Base-by-base conservation (phyloP, 805 yeast species). In the Monosporozyma yasuniensis region DNA sequence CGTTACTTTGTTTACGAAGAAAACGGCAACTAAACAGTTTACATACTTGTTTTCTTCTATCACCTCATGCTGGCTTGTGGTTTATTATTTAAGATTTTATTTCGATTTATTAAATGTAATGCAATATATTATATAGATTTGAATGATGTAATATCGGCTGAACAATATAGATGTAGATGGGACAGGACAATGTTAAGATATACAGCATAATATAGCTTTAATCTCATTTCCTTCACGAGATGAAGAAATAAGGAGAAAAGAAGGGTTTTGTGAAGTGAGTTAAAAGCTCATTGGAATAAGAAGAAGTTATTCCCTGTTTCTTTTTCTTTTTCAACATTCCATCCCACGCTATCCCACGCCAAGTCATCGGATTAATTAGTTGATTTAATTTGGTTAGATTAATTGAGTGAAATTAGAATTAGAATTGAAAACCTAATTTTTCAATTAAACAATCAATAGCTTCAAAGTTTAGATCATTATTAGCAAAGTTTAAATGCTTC, bases 401-500 rank as follows among this genome's bases (percentile, higher is more conserved):
- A 25, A 25, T 25, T 25, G 27, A 8, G 8, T 5, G 4, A 25
- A 25, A 25, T 8, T 25, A 12, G n/a, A 23, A 19, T 52, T 53
- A 61, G 45, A 61, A 61, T 50, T 61, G 64, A 30, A 61, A 61
- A 35, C 55, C 57, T 23, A 65, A 52, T 46, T 74, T 72, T 11
- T 68, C 71, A 46, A 90, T 84, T 56, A 90, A 72, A 4, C 74
- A 70, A 68, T 91, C 97, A 54, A 91, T 85, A 42, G 83, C 85
- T 45, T 68, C 74, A 67, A 90, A 91, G 63, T 89, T 87, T 12
- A 69, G 64, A 59, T 79, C 80, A 56, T 84, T 80, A 42, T 72
- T 68, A 3, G 97, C 97, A 70, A 88, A 90, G 48, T 79, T 77
- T 46, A 84, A 73, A 64, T 91, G 99, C 55, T 82, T 78, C 34